These are phyloP conservation scores for Nemania sp. DNA, from an alignment of 2,329 filamentous ascomycete species.

Conservation along the genomic window DNA sequence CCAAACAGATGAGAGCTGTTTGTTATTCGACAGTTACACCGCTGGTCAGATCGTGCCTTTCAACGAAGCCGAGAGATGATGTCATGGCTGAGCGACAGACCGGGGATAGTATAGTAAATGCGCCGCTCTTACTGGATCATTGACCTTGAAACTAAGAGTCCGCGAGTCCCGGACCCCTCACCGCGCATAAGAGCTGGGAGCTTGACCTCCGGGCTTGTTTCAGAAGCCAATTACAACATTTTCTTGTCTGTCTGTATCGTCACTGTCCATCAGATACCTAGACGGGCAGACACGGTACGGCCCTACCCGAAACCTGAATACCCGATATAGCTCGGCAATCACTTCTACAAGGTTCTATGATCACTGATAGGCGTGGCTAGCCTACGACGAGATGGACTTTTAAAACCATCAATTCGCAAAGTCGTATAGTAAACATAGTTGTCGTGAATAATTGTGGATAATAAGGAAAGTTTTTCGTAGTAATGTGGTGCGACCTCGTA, in stretches of 20 bases:
- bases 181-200: constrained; percentile 1
- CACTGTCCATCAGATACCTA: neutral
- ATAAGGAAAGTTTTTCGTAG: no score
- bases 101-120: neutral
- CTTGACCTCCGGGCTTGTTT: constrained; percentile 1
- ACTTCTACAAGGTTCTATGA: neutral
- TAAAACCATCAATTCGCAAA: no score
- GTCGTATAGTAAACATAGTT: no score
- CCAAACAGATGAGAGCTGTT: constrained; percentile 8
- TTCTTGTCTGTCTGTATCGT: neutral
- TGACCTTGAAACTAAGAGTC: constrained; percentile 12
- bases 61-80: constrained; percentile 19
- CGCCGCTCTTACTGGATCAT: constrained; percentile 8
- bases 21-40: constrained; percentile 18
- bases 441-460: no score
- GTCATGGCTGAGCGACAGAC: constrained; percentile 23
- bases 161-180: neutral
- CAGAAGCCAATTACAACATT: neutral
- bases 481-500: no score
- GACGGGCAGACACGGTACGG: neutral
- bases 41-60: neutral
- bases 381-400: no score
- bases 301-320: neutral
- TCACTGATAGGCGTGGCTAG: no score
- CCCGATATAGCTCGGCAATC: neutral